These are phyloP conservation scores for Populus nigra DNA, from an alignment of 345 rosid species.

Conservation along the genomic window DNA sequence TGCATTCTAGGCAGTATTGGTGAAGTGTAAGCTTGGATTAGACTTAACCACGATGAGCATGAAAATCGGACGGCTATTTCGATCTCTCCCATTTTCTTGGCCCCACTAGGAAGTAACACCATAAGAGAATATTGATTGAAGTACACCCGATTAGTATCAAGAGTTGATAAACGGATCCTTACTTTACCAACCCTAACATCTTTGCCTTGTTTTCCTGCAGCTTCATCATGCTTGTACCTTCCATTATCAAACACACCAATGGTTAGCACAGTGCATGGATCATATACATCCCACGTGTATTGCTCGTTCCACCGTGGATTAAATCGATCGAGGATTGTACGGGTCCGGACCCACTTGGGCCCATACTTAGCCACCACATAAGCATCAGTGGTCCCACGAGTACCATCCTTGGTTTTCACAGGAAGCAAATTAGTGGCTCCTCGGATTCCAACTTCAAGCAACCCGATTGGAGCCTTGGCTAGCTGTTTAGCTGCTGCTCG, in stretches of 20 bases:
- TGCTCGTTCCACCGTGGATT: conserved; percentile 97
- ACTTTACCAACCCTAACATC: conserved; percentile 67
- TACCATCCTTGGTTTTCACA: conserved; percentile 78
- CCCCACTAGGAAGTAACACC: conserved; percentile 67
- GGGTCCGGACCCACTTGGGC: conserved; percentile 86
- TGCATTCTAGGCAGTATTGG: conserved; percentile 91
- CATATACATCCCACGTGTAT: conserved; percentile 85
- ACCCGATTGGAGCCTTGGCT: conserved; percentile 72
- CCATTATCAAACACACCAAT: conserved; percentile 84
- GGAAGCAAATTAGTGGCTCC: conserved; percentile 80
- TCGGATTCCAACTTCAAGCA: conserved; percentile 78
- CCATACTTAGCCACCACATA: conserved; percentile 91
- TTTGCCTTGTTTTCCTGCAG: conserved; percentile 45
- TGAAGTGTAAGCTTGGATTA: conserved; percentile 65
- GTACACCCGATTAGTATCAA: conserved; percentile 71
- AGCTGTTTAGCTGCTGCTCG: conserved; percentile 79
- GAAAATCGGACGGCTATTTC: conserved; percentile 78
- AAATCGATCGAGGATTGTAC: conserved; percentile 77
- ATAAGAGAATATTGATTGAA: conserved; percentile 52
- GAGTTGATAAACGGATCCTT: conserved; percentile 70
- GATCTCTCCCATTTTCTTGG: conserved; percentile 84
- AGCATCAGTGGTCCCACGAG: conserved; percentile 85
- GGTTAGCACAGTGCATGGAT: conserved; percentile 76
- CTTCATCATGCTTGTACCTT: conserved; percentile 58
- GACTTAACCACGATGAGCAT: conserved; percentile 68